phyloP scores from a whole-genome alignment of 176 grass and related monocot genomes.

The Bolboschoenus planiculmis region DNA sequence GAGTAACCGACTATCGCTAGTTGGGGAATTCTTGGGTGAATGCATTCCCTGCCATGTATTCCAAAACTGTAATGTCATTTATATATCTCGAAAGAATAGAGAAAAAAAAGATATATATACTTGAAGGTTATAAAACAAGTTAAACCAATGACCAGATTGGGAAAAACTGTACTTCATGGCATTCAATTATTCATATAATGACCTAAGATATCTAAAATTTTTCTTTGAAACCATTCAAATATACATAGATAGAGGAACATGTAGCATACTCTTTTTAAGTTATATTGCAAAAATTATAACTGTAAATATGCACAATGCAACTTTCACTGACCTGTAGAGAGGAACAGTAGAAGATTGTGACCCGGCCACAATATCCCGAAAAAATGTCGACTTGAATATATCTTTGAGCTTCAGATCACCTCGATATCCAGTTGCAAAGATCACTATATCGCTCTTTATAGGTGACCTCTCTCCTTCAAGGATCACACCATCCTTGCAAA shows the following conservation, averaged over 20 bases:
- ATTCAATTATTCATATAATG: background rate
- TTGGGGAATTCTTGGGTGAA: constrained; percentile 57
- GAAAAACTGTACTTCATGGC: background rate
- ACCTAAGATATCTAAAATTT: background rate
- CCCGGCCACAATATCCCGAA: constrained; percentile 25
- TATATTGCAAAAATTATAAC: background rate
- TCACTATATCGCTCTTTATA: constrained; percentile 27
- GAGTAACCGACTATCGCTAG: constrained; percentile 46
- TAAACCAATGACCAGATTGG: background rate
- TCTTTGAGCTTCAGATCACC: constrained; percentile 35
- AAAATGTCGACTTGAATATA: constrained; percentile 34
- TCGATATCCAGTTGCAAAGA: constrained; percentile 34
- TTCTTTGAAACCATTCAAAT: background rate
- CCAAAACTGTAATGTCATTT: background rate
- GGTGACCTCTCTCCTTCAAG: constrained; percentile 19
- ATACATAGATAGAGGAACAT: background rate
- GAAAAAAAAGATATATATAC: too few relatives aligned
- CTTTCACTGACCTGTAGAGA: constrained; percentile 29
- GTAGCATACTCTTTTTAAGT: too few relatives aligned
- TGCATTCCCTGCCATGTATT: constrained; percentile 37
- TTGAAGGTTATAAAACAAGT: background rate
- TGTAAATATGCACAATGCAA: background rate
- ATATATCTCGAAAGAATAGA: background rate
- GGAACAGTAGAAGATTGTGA: constrained; percentile 29
- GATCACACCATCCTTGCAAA: constrained; percentile 33